These are phyloP conservation scores for Jacaranda mimosifolia DNA, from an alignment of 257 asterid genomes.

Conservation along the genomic window DNA sequence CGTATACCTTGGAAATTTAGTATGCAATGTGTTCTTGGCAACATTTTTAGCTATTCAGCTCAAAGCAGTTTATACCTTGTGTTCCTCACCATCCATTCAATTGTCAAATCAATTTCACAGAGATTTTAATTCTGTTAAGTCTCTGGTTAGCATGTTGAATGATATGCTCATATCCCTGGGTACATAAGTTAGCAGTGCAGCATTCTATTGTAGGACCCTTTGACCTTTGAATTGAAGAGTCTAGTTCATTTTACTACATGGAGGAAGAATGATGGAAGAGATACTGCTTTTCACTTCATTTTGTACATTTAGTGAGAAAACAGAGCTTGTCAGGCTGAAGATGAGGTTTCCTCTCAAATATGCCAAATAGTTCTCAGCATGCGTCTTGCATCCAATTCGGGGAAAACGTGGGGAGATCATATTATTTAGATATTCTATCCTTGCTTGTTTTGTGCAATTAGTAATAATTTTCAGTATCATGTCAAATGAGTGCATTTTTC, in stretches of 20 bases:
- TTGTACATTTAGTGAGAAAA: background rate
- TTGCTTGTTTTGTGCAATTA: conserved; percentile 23
- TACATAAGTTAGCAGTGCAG: conserved; percentile 20
- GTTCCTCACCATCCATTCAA: background rate
- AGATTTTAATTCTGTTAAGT: background rate
- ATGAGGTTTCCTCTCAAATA: conserved; percentile 5
- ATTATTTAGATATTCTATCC: conserved; percentile 4
- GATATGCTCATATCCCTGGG: conserved; percentile 1
- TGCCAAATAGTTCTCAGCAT: conserved; percentile 20
- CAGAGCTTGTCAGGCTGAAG: conserved; percentile 21
- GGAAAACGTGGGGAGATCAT: conserved; percentile 26
- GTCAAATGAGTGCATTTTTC: background rate
- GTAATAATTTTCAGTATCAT: conserved; percentile 1
- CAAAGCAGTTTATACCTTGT: too few species aligned
- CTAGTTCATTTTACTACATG: conserved; percentile 2
- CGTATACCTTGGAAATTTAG: too few species aligned
- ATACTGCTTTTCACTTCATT: background rate
- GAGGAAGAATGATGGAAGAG: background rate
- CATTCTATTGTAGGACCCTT: conserved; percentile 10
- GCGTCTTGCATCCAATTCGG: conserved; percentile 22
- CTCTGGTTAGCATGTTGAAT: conserved; percentile 5
- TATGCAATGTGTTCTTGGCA: too few species aligned
- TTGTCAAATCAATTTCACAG: background rate
- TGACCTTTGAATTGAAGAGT: conserved; percentile 25
- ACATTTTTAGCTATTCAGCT: too few species aligned